These are phyloP conservation scores for Termitomyces sp. DNA, from an alignment of 768 basidiomycete genomes.

Conservation along the genomic window DNA sequence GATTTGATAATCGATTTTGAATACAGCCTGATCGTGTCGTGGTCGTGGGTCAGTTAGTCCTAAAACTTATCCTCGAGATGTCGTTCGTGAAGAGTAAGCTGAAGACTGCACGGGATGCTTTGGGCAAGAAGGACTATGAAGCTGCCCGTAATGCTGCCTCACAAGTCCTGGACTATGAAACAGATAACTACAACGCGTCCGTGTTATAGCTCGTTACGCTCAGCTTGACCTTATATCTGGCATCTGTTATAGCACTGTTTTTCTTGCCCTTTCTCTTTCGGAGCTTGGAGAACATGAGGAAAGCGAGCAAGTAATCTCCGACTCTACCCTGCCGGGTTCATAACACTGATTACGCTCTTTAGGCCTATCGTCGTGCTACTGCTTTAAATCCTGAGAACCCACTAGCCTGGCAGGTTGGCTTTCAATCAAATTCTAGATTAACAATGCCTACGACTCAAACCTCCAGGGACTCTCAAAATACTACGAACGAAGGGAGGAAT, in stretches of 20 bases:
- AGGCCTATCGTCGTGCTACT: conserved; percentile 83
- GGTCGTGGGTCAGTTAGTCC: not conserved
- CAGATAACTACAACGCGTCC: conserved; percentile 86
- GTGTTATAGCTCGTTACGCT: conserved; percentile 25
- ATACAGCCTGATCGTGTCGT: no score
- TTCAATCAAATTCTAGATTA: not conserved
- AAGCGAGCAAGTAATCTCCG: conserved; percentile 79
- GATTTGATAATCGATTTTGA: conserved; percentile 2
- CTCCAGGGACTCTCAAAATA: conserved; percentile 69
- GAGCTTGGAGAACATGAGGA: conserved; percentile 68
- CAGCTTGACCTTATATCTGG: not conserved
- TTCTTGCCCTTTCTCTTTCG: conserved; percentile 74
- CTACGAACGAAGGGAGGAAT: conserved; percentile 62
- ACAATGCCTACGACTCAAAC: not conserved
- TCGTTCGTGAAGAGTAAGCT: conserved; percentile 68
- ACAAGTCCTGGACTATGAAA: conserved; percentile 70
- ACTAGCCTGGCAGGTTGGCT: conserved; percentile 81
- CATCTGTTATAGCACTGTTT: conserved; percentile 61
- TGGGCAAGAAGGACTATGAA: conserved; percentile 72
- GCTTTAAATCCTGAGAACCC: conserved; percentile 61
- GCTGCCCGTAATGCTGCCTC: conserved; percentile 64
- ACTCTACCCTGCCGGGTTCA: not conserved
- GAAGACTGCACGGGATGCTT: conserved; percentile 73
- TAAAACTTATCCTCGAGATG: conserved; percentile 22
- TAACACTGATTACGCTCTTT: conserved; percentile 15